Evolutionary conservation across 2,329 filamentous ascomycete genomes (phyloP), one percentile per base, ranked within the genome.

Genomic region (Fusarium avenaceum): DNA sequence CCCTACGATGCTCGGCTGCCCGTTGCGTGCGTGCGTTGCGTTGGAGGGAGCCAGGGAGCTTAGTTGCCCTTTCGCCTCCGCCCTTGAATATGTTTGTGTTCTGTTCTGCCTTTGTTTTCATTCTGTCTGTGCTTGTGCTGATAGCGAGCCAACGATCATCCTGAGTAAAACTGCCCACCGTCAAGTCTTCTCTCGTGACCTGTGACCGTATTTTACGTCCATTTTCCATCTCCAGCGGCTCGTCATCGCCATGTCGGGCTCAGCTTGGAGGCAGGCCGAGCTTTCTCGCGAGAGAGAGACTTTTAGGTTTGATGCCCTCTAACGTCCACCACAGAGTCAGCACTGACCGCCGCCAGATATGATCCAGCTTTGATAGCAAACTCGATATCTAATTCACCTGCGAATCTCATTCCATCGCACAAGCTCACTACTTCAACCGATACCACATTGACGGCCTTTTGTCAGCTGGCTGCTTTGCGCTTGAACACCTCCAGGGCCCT

Each of bases 281-380:
- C 40, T 39, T n/a, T 32, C 17, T 33, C 48, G 55, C 8, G 55
- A 58, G 6, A 58, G 55, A 17, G 55, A 58, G 19, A 46, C 55
- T 2, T 58, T 54, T 17, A 45, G 40, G 48, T 58, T 26, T 2
- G 48, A 2, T 14, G 4, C 13, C 17, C 4, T 42, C 4, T 24
- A 9, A 24, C 9, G 3, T 22, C 1, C 11, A 13, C 9, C 28
- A 13, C n/a, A 17, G 20, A 4, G 5, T 15, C 14, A 8, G 8
- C 7, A 6, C n/a, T 17, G 2, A 33, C 30, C 30, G 30, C 30
- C 30, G 7, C 0, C 6, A 57, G 54, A 52, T 52, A 52, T 14
- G 39, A 57, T n/a, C 47, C 54, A 1, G 20, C 39, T 1, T 20
- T 57, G 4, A 40, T 57, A 43, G 5, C 22, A 10, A 57, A 14